Evolutionary conservation across 164 flowering plant species (phyloP).

Genomic region (Brasenia schreberi): DNA sequence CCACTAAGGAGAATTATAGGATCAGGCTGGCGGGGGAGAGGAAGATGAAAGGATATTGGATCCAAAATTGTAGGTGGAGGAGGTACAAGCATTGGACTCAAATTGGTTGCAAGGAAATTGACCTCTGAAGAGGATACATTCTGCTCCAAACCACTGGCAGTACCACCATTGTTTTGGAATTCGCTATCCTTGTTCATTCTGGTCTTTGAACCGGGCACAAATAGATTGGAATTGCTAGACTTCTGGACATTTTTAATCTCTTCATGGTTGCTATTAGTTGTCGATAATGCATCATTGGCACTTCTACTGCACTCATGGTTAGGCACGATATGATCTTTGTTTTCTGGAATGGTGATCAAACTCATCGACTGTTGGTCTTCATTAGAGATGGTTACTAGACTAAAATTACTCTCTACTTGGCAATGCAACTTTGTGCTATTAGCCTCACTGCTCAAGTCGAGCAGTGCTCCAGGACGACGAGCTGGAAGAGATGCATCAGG

Average conservation of each 20-base stretch:
- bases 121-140: neutral
- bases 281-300: neutral
- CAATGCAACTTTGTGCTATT: neutral
- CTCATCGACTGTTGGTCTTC: neutral
- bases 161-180: neutral
- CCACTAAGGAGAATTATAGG: neutral
- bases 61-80: neutral
- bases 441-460: neutral
- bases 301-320: neutral
- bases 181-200: neutral
- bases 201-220: neutral
- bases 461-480: neutral
- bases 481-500: conserved; percentile 17
- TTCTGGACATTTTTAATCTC: neutral
- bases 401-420: neutral
- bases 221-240: neutral
- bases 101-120: neutral
- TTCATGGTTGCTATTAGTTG: neutral
- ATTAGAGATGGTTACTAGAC: neutral
- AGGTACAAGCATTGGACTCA: neutral
- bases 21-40: neutral
- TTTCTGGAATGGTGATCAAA: neutral
- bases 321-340: neutral
- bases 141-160: neutral
- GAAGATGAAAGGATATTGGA: neutral